These are phyloP conservation scores for Candida nitratophila DNA, from an alignment of 805 yeast species.

Conservation along the genomic window DNA sequence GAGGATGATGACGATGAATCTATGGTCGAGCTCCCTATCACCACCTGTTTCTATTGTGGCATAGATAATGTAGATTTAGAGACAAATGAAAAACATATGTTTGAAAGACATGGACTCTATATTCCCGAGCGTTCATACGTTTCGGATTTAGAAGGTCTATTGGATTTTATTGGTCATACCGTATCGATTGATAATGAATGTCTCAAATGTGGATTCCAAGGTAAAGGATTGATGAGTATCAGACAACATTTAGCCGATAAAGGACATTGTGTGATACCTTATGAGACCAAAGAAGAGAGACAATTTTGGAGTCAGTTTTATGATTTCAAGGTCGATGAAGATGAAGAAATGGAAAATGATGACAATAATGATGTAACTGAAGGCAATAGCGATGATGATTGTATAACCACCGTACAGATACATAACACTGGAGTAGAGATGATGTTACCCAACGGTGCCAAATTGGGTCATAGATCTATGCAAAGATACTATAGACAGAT, in stretches of 20 bases:
- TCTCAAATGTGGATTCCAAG: constrained; percentile 73
- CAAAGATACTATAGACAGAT: constrained; percentile 63
- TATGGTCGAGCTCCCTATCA: constrained; percentile 27
- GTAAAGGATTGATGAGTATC: constrained; percentile 71
- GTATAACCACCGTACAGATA: constrained; percentile 22
- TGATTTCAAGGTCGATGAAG: constrained; percentile 43
- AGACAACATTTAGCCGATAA: constrained; percentile 81
- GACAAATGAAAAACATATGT: constrained; percentile 65
- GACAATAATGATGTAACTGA: too few species aligned
- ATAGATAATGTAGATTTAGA: constrained; percentile 30
- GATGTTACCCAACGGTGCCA: constrained; percentile 66
- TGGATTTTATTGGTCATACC: constrained; percentile 65
- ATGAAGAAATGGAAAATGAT: constrained; percentile 15
- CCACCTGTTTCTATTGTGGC: constrained; percentile 46
- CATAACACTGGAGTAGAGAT: constrained; percentile 49
- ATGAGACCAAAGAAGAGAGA: constrained; percentile 71
- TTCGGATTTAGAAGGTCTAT: constrained; percentile 59
- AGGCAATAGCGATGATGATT: constrained; percentile 14
- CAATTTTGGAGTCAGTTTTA: constrained; percentile 66
- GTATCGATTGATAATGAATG: constrained; percentile 78
- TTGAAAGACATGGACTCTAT: constrained; percentile 69
- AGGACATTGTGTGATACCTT: constrained; percentile 85
- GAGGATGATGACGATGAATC: constrained; percentile 5
- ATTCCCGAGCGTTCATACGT: constrained; percentile 77
- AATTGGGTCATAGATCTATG: constrained; percentile 73